Conservation (phyloP, 192 early-diverging fungal species). For the Allomyces javanicus region DNA sequence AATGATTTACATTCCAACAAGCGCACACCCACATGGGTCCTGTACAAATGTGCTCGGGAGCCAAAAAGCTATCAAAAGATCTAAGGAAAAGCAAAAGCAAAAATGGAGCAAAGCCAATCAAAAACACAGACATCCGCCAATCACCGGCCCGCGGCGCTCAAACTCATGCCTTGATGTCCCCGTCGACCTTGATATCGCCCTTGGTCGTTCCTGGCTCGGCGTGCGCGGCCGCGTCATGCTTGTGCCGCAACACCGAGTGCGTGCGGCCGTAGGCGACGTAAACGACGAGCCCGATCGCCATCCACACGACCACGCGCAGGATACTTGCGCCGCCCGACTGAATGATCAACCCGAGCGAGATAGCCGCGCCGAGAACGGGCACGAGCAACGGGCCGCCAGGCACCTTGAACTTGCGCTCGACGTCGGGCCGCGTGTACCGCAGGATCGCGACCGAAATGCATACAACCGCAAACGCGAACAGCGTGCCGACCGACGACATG, state of each 20-base stretch:
- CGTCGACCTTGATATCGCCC: too few species aligned
- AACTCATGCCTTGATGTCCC: not conserved
- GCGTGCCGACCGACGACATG: not conserved
- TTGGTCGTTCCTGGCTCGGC: not conserved
- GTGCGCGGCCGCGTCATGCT: not conserved
- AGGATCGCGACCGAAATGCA: not conserved
- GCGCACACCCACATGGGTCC: too few species aligned
- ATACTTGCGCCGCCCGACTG: not conserved
- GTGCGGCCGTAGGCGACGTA: not conserved
- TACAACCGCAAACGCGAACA: not conserved
- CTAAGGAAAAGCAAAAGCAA: not conserved
- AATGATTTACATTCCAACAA: too few species aligned
- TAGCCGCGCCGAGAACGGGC: not conserved
- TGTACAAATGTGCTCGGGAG: too few species aligned
- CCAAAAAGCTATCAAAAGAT: too few species aligned
- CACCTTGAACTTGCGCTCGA: constrained; percentile 1
- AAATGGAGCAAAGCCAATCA: too few species aligned
- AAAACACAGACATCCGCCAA: not conserved
- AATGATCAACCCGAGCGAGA: not conserved
- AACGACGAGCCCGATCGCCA: not conserved
- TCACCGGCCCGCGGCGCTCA: not conserved
- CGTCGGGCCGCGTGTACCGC: not conserved
- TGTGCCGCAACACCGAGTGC: not conserved
- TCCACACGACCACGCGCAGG: not conserved
- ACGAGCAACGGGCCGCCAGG: not conserved